phyloP scores from a whole-genome alignment of 164 flowering plant species.

The Sextonia rubra region DNA sequence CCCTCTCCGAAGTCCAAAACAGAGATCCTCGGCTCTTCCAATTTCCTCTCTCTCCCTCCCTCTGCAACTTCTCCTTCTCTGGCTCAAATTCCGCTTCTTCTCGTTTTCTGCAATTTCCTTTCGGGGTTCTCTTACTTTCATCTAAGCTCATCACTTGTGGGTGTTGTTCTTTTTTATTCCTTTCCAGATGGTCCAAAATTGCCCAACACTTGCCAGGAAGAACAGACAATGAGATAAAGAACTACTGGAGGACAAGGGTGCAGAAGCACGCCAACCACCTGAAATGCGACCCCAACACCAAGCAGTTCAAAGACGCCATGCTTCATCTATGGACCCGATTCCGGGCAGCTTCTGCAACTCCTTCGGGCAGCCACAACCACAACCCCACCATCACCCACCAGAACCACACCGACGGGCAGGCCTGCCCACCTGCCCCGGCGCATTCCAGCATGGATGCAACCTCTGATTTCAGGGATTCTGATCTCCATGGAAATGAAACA shows the following conservation, averaged over 20 bases:
- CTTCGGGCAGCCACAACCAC: neutral
- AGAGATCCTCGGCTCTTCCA: too few relatives aligned
- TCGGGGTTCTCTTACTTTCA: neutral
- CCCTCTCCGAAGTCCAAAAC: too few relatives aligned
- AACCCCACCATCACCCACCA: constrained; percentile 1
- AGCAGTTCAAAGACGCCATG: constrained; percentile 67
- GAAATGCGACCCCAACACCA: constrained; percentile 68
- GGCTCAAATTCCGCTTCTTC: constrained; percentile 7
- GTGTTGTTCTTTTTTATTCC: neutral
- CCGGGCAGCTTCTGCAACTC: neutral
- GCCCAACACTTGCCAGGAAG: constrained; percentile 30
- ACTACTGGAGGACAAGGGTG: constrained; percentile 59
- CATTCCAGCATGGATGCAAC: constrained; percentile 50
- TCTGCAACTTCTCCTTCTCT: constrained; percentile 17
- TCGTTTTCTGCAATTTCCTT: too few relatives aligned
- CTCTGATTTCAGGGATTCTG: constrained; percentile 43
- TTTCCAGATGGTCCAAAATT: constrained; percentile 28
- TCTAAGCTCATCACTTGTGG: neutral
- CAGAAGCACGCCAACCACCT: constrained; percentile 75
- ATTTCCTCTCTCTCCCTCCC: neutral
- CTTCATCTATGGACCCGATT: constrained; percentile 60
- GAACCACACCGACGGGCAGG: constrained; percentile 1
- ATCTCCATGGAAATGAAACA: constrained; percentile 21
- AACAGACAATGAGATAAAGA: constrained; percentile 35
- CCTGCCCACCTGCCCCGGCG: constrained; percentile 30